These are phyloP conservation scores for Arthrinium phaeospermum DNA, from an alignment of 2,329 filamentous ascomycete genomes.

Conservation along the genomic window DNA sequence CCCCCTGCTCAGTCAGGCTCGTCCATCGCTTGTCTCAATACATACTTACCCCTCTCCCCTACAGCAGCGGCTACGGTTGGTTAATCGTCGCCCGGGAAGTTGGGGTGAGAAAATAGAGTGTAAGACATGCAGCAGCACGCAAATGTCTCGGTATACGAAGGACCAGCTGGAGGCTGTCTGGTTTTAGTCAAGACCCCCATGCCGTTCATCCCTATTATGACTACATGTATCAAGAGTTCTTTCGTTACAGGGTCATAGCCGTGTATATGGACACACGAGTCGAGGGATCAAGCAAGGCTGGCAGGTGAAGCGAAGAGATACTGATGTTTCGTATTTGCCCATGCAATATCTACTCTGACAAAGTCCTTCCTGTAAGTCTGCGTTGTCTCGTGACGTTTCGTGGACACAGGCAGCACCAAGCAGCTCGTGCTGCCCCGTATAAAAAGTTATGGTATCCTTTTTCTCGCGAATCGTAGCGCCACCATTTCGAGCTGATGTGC, in stretches of 20 bases:
- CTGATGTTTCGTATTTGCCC: not conserved
- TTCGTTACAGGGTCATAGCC: not conserved
- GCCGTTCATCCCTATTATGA: not conserved
- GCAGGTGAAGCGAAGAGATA: not conserved
- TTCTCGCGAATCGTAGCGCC: not conserved
- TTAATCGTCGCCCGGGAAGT: not conserved
- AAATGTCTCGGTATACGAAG: not conserved
- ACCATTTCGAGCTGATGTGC: not conserved
- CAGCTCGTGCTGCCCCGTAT: not conserved
- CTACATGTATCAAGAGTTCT: not conserved
- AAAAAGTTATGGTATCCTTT: not conserved
- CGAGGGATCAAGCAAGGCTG: not conserved
- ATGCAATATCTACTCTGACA: constrained; percentile 6
- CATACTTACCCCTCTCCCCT: not conserved
- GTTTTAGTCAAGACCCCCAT: not conserved
- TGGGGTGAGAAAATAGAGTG: not conserved
- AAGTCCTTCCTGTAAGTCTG: not conserved
- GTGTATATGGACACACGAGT: not conserved
- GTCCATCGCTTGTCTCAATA: not conserved
- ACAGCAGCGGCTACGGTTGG: not conserved
- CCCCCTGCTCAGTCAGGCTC: not conserved
- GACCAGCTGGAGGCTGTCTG: not conserved
- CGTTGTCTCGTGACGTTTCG: not conserved
- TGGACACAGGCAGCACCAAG: not conserved
- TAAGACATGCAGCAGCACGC: not conserved